These are phyloP conservation scores for Solanum raphanifolium DNA, from an alignment of 257 asterid species.

Conservation along the genomic window DNA sequence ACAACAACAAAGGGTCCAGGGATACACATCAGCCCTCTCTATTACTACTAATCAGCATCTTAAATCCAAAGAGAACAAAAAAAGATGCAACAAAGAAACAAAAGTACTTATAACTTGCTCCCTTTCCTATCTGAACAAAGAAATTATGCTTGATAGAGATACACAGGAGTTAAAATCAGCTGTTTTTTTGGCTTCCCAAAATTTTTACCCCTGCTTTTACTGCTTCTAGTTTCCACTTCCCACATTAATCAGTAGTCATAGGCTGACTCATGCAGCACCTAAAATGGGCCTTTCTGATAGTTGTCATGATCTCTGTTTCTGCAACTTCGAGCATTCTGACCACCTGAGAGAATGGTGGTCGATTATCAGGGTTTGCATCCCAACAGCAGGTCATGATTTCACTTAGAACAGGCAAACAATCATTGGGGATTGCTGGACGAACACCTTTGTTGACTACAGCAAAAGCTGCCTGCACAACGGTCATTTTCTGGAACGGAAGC, in stretches of 20 bases:
- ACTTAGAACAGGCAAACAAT: slow-evolving; percentile 62
- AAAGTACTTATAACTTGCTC: slow-evolving; percentile 30
- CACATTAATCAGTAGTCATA: slow-evolving; percentile 59
- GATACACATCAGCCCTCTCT: slow-evolving; percentile 33
- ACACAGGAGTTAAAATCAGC: slow-evolving; percentile 28
- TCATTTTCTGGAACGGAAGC: slow-evolving; percentile 95
- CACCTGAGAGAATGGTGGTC: slow-evolving; percentile 80
- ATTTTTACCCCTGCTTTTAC: slow-evolving; percentile 16
- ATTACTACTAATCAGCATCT: slow-evolving; percentile 37
- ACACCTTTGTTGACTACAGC: slow-evolving; percentile 95
- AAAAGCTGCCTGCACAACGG: slow-evolving; percentile 96
- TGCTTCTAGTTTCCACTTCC: slow-evolving; percentile 7
- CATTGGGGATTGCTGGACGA: slow-evolving; percentile 69
- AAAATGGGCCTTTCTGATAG: slow-evolving; percentile 89
- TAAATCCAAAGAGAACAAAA: slow-evolving; percentile 23
- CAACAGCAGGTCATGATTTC: slow-evolving; percentile 93
- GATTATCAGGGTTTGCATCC: slow-evolving; percentile 78
- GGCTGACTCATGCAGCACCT: slow-evolving; percentile 94
- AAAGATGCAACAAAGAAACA: slow-evolving; percentile 28
- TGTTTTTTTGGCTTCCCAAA: slow-evolving; percentile 12
- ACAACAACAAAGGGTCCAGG: slow-evolving; percentile 1
- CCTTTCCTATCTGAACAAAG: slow-evolving; percentile 42
- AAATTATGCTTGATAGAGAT: slow-evolving; percentile 53
- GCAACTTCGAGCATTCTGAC: slow-evolving; percentile 90
- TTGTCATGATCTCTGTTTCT: slow-evolving; percentile 77